Evolutionary conservation across 306 rosid genomes (phyloP), one percentile per base, ranked within the genome.

Genomic region (Acacia crassicarpa): DNA sequence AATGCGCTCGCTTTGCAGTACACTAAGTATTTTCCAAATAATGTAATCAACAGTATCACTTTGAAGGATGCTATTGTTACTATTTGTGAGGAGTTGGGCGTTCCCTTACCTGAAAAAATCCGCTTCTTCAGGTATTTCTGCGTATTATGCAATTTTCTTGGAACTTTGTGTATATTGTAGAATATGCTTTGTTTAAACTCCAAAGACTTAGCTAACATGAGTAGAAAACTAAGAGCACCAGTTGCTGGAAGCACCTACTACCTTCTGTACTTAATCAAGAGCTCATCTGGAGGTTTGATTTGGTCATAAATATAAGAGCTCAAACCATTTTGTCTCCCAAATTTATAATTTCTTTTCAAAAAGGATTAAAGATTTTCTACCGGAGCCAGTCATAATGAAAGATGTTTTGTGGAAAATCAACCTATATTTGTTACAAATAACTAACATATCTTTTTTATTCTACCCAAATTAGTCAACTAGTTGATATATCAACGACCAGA

Each of bases 21-120:
- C 69, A 95, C 97, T 0, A 95, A 95, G 88, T 95, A 91, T 75
- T 95, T 95, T 59, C 99, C 99, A 0, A 95, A 93, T 75, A 95
- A 93, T 72, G 99, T 93, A 33, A 95, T 95, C 73, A 95, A 95
- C 56, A 95, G 99, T 81, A 56, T 95, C 67, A 93, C 98, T 78
- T 86, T 95, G 58, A 93, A 94, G 81, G 97, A 93, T 23, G 95
- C 98, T 46, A 85, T 95, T 83, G 85, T 83, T 22, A 77, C 83
- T 6, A 81, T 93, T 62, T 84, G 84, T 54, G 92, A 95, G 11
- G 90, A 91, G 16, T 80, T 89, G 87, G 96, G 89, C 45, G 70
- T 93, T 23, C 96, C 98, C 5, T 33, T 89, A 3, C 99, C 99
- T 0, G 91, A 82, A 73, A 92, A 90, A 85, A 89, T 95, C 67